These are phyloP conservation scores for Myxozyma geophila DNA, from an alignment of 805 yeast genomes.

Conservation along the genomic window DNA sequence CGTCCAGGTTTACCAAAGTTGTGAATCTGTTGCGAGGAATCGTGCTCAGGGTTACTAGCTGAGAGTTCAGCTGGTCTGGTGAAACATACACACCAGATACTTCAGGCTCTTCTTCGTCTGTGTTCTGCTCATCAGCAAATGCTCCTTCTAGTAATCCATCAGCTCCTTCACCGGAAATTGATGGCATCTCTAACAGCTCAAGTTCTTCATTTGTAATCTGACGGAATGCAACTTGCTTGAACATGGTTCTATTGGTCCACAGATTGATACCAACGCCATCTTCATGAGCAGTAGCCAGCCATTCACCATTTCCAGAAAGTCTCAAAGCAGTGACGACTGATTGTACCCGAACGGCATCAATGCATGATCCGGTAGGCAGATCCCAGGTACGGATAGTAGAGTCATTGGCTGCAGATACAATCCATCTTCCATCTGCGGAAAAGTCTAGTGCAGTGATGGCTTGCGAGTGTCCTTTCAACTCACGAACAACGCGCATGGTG, in stretches of 20 bases:
- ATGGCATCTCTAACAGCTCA: slow-evolving; percentile 63
- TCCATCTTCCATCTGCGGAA: slow-evolving; percentile 95
- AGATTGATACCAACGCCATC: slow-evolving; percentile 84
- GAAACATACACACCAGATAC: slow-evolving; percentile 47
- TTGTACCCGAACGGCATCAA: slow-evolving; percentile 82
- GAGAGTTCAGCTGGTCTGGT: slow-evolving; percentile 65
- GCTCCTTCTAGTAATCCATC: slow-evolving; percentile 77
- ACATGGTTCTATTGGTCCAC: slow-evolving; percentile 92
- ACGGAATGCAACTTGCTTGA: slow-evolving; percentile 68
- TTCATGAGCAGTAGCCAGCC: slow-evolving; percentile 90
- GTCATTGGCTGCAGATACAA: slow-evolving; percentile 81
- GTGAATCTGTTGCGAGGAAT: slow-evolving; percentile 79
- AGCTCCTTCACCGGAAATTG: slow-evolving; percentile 78
- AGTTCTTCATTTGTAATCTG: slow-evolving; percentile 72
- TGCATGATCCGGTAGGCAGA: slow-evolving; percentile 93
- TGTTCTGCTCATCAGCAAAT: slow-evolving; percentile 51
- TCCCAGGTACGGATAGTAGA: slow-evolving; percentile 95
- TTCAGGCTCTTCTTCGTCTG: slow-evolving; percentile 42
- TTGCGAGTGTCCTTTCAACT: slow-evolving; percentile 85
- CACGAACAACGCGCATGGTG: slow-evolving; percentile 83
- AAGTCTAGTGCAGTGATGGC: slow-evolving; percentile 87
- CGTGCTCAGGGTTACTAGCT: slow-evolving; percentile 71
- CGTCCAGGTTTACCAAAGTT: slow-evolving; percentile 79
- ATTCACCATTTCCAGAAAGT: slow-evolving; percentile 86
- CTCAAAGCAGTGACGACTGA: slow-evolving; percentile 80